Evolutionary conservation across 352 stramenopile species (phyloP), one percentile per base, ranked within the genome.

Genomic region (Phytophthora pisi): DNA sequence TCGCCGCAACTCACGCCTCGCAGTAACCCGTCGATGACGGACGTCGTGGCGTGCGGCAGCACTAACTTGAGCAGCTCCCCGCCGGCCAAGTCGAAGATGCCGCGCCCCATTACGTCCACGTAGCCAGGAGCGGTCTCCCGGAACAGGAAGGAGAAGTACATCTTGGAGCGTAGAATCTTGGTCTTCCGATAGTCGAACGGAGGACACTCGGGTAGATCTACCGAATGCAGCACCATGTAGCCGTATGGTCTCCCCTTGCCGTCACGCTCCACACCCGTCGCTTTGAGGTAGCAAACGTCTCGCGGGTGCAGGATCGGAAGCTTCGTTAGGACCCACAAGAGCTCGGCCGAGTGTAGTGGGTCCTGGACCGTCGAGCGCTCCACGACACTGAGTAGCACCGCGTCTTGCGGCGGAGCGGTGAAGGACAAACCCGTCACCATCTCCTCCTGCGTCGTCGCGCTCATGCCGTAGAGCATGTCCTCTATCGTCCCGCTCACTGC

Each of bases 201-300:
- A 13, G 73, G 75, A 26, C 67, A 75, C 20, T 76, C 66, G 0
- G 64, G 64, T 7, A 84, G 18, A 40, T 82, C 65, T 1, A 86
- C 64, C 10, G 77, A 81, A 55, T 82, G 74, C 42, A 80, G 30
- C 24, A 81, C 68, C 51, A 82, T 28, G 53, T 83, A 87, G 23
- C 79, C 79, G 20, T 79, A 84, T 0, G 62, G 63, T 11, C 51
- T 51, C 9, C 79, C 79, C 1, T 69, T 66, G 5, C 51, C 49
- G 66, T 84, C 77, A 1, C 15, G 45, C 10, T 47, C 61, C 51
- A 81, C 68, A 13, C 77, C 80, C 8, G 64, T 77, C 15, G 75
- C 78, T 60, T 84, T 80, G 11, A 86, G 45, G 36, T 77, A 75
- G 59, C 78, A 75, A 28, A 74, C 70, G 51, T 86, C 78, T 56